These are phyloP conservation scores for Ottelia alismoides DNA, from an alignment of 106 monocot genomes.

Conservation along the genomic window DNA sequence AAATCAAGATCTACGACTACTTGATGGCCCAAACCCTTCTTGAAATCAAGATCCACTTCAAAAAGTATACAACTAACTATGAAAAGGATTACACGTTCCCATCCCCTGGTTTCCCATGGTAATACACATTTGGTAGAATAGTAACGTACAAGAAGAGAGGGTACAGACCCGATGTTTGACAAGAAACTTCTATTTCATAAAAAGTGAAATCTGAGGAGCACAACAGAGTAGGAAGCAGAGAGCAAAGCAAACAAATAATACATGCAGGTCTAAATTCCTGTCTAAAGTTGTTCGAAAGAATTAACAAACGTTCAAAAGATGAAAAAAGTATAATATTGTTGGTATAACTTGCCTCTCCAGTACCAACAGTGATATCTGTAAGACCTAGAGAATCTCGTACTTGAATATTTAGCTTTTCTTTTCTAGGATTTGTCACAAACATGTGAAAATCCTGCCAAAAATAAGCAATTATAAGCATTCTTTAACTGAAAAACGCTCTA, in stretches of 20 bases:
- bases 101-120: too few relatives aligned
- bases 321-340: too few relatives aligned
- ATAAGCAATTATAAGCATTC: neutral
- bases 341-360: conserved; percentile 53
- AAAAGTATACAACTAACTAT: too few relatives aligned
- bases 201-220: neutral
- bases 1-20: too few relatives aligned
- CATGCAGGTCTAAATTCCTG: neutral
- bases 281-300: neutral
- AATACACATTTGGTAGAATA: too few relatives aligned
- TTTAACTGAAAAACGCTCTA: neutral
- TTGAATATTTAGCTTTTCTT: conserved; percentile 56
- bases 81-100: too few relatives aligned
- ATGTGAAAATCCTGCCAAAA: conserved; percentile 77
- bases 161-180: neutral
- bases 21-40: too few relatives aligned
- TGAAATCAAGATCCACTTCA: too few relatives aligned
- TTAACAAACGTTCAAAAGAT: neutral
- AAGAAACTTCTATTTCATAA: neutral
- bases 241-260: conserved; percentile 3
- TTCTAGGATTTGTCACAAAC: conserved; percentile 76
- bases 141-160: too few relatives aligned
- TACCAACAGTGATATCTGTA: conserved; percentile 52
- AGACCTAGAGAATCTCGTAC: conserved; percentile 83
- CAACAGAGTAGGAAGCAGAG: too few relatives aligned